Conservation (phyloP, 2,329 filamentous ascomycete species). For the Sporothrix mexicana region DNA sequence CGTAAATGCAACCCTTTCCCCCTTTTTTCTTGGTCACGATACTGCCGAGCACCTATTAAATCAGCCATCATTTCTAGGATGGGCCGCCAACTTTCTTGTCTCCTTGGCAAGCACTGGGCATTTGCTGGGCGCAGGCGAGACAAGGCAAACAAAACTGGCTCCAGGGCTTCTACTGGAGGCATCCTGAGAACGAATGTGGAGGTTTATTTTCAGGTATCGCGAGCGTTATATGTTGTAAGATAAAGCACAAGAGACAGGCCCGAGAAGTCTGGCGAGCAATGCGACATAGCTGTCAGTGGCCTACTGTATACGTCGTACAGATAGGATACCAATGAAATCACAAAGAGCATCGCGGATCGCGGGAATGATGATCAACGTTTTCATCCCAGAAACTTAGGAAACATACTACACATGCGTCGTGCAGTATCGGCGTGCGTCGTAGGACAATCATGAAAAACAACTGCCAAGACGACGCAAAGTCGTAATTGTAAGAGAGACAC, state of each 20-base stretch:
- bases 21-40: background rate
- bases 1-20: too few relatives aligned
- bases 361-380: background rate
- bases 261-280: too few relatives aligned
- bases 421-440: too few relatives aligned
- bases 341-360: slow-evolving; percentile 2
- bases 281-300: too few relatives aligned
- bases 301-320: too few relatives aligned
- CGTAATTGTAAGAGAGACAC: background rate
- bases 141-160: background rate
- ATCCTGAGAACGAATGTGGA: background rate
- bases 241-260: too few relatives aligned
- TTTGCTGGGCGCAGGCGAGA: background rate
- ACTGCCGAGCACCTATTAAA: background rate
- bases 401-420: background rate
- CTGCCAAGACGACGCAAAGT: slow-evolving; percentile 3
- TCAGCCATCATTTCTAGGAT: background rate
- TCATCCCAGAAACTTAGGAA: background rate
- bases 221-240: too few relatives aligned
- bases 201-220: background rate
- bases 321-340: too few relatives aligned
- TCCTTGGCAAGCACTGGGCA: slow-evolving; percentile 14
- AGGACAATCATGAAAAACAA: background rate
- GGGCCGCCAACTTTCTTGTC: background rate
- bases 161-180: too few relatives aligned